A percentile compares a stretch with the other conserved stretches of the same genome.
These are phyloP conservation scores for Metarhizium humberi DNA, from an alignment of 2,329 filamentous ascomycete species.

Conservation along the genomic window DNA sequence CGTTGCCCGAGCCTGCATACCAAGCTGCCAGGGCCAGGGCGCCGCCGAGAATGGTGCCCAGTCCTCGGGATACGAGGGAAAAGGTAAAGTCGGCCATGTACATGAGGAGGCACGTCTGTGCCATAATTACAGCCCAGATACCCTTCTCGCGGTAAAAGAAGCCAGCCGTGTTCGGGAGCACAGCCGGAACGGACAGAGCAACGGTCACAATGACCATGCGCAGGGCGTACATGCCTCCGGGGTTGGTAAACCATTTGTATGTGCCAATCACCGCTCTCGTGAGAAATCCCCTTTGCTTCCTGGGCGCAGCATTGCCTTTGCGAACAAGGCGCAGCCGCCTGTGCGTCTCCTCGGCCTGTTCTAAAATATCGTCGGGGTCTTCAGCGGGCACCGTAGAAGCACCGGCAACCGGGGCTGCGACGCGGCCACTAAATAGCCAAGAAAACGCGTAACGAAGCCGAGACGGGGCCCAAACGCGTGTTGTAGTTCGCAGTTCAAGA, in stretches of 20 bases:
- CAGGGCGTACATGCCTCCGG: conserved; percentile 35
- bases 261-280: conserved; percentile 18
- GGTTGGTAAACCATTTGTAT: conserved; percentile 31
- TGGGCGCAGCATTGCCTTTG: conserved; percentile 12
- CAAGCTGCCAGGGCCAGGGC: conserved; percentile 36
- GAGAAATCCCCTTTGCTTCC: conserved; percentile 9
- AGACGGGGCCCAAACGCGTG: conserved; percentile 32
- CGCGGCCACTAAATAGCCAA: conserved; percentile 24
- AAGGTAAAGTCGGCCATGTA: conserved; percentile 43
- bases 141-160: conserved; percentile 44
- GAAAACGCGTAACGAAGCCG: conserved; percentile 27
- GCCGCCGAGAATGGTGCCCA: conserved; percentile 38
- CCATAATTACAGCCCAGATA: conserved; percentile 42
- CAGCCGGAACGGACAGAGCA: conserved; percentile 30
- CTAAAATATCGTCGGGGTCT: conserved; percentile 14
- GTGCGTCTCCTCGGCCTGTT: conserved; percentile 24
- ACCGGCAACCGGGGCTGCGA: conserved; percentile 11
- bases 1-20: conserved; percentile 41
- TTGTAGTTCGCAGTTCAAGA: conserved; percentile 22
- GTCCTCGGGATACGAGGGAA: conserved; percentile 28
- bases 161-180: conserved; percentile 31
- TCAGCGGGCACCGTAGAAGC: conserved; percentile 8
- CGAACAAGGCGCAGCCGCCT: conserved; percentile 25
- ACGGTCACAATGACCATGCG: conserved; percentile 38
- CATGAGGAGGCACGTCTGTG: conserved; percentile 35